Evolutionary conservation across 139 green algal genomes (phyloP).

Genomic region (Chlamydomonas eustigma): DNA sequence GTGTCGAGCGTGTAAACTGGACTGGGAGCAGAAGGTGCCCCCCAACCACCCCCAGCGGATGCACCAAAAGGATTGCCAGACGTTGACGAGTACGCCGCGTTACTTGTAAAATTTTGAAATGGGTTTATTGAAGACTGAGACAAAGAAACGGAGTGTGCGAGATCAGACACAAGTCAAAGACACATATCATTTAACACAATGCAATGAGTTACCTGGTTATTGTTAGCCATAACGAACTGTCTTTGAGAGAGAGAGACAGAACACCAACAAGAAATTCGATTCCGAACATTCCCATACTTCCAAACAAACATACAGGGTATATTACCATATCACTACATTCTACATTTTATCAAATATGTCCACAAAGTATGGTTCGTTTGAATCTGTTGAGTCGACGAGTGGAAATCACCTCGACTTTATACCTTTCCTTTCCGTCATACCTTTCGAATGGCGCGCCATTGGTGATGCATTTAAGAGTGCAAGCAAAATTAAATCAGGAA

Average conservation of each 20-base stretch:
- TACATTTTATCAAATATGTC: too few relatives aligned
- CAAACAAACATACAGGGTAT: too few relatives aligned
- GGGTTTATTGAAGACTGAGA: neutral
- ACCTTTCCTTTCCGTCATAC: slow-evolving; percentile 23
- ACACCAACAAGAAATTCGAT: slow-evolving; percentile 25
- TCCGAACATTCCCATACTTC: too few relatives aligned
- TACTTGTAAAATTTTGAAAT: neutral
- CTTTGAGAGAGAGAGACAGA: neutral
- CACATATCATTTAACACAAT: too few relatives aligned
- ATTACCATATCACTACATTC: too few relatives aligned
- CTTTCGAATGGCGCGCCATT: slow-evolving; percentile 31
- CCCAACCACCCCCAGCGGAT: neutral
- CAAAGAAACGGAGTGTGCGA: neutral
- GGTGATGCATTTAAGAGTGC: neutral
- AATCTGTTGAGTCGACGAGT: neutral
- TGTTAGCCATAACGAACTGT: neutral
- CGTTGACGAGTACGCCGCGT: too few relatives aligned
- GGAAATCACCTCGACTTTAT: slow-evolving; percentile 37
- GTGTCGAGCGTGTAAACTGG: neutral
- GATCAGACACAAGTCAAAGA: too few relatives aligned
- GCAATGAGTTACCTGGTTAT: too few relatives aligned
- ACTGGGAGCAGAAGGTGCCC: neutral
- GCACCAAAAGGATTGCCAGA: neutral
- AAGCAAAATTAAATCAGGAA: neutral
- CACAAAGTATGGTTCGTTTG: too few relatives aligned